These are phyloP conservation scores for Colletotrichum tanaceti DNA, from an alignment of 2,329 filamentous ascomycete species.

Conservation along the genomic window DNA sequence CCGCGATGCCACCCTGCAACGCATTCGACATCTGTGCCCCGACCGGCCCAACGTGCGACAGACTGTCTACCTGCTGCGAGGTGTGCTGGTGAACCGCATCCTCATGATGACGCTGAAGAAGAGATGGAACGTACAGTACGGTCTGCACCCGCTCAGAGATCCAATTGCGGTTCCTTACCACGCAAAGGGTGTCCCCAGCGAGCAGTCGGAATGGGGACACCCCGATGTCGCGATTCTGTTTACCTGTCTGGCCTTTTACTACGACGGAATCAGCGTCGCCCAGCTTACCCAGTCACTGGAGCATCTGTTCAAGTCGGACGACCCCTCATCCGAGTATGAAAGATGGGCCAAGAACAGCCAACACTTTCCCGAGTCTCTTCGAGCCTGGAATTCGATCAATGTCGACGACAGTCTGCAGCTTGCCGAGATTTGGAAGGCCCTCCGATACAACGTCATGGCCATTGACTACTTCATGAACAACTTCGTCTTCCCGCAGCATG, in stretches of 20 bases:
- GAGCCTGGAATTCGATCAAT: constrained; percentile 68
- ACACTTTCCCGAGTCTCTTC: constrained; percentile 58
- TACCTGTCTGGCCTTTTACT: constrained; percentile 76
- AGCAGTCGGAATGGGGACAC: constrained; percentile 74
- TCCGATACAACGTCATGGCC: constrained; percentile 61
- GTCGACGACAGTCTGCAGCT: constrained; percentile 66
- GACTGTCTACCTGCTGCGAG: constrained; percentile 68
- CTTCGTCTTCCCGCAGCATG: constrained; percentile 73
- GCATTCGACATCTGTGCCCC: constrained; percentile 46
- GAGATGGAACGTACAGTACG: constrained; percentile 75
- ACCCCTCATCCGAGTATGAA: constrained; percentile 68
- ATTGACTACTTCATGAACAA: constrained; percentile 72
- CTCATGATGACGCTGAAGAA: constrained; percentile 70
- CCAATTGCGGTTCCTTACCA: constrained; percentile 75
- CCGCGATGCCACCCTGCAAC: constrained; percentile 41
- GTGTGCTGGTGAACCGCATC: constrained; percentile 70
- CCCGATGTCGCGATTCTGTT: constrained; percentile 74
- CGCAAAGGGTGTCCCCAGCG: constrained; percentile 72
- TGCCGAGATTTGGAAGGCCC: constrained; percentile 59
- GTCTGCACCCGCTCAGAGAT: constrained; percentile 63
- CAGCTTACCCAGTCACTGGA: constrained; percentile 64
- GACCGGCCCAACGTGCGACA: constrained; percentile 49
- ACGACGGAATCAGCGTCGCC: constrained; percentile 62
- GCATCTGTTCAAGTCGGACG: constrained; percentile 64
- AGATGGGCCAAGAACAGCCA: constrained; percentile 56